Conservation (phyloP, 2,329 filamentous ascomycete species). For the Raffaelea albimanens region DNA sequence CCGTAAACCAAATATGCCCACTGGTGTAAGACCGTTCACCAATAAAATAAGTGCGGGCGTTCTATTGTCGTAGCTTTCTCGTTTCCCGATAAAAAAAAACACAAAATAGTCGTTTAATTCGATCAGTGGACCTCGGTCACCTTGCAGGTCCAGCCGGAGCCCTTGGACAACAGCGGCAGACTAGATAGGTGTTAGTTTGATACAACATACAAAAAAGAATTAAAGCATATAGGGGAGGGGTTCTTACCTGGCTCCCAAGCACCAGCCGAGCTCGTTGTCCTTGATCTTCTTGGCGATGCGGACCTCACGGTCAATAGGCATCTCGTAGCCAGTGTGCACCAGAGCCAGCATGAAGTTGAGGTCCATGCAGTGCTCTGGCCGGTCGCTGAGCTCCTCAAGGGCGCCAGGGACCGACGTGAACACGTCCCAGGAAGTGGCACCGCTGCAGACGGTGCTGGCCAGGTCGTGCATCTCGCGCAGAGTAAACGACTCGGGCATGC, state of each 20-base stretch:
- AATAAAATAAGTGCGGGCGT: no score
- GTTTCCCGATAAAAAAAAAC: no score
- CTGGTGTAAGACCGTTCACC: no score
- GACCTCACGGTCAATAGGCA: slow-evolving; percentile 92
- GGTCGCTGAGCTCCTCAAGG: slow-evolving; percentile 65
- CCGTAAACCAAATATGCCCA: no score
- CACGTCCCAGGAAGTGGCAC: slow-evolving; percentile 66
- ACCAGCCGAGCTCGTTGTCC: slow-evolving; percentile 94
- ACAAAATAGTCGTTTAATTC: not conserved
- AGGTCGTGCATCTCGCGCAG: slow-evolving; percentile 82
- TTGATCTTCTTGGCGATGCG: slow-evolving; percentile 99
- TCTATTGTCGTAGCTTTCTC: no score
- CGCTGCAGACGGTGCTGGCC: slow-evolving; percentile 73
- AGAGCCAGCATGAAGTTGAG: slow-evolving; percentile 93
- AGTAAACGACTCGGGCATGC: slow-evolving; percentile 98
- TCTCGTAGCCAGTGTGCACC: slow-evolving; percentile 92
- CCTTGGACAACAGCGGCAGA: slow-evolving; percentile 70
- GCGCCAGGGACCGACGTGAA: slow-evolving; percentile 72
- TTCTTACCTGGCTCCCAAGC: slow-evolving; percentile 82
- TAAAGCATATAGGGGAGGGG: not conserved
- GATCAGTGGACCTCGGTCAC: slow-evolving; percentile 59
- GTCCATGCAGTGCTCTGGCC: slow-evolving; percentile 89
- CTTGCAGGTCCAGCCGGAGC: slow-evolving; percentile 85
- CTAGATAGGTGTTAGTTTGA: slow-evolving; percentile 31
- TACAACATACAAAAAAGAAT: not conserved